These are phyloP conservation scores for Blastocrithidia nonstop DNA, from an alignment of 208 protist species.

Conservation along the genomic window DNA sequence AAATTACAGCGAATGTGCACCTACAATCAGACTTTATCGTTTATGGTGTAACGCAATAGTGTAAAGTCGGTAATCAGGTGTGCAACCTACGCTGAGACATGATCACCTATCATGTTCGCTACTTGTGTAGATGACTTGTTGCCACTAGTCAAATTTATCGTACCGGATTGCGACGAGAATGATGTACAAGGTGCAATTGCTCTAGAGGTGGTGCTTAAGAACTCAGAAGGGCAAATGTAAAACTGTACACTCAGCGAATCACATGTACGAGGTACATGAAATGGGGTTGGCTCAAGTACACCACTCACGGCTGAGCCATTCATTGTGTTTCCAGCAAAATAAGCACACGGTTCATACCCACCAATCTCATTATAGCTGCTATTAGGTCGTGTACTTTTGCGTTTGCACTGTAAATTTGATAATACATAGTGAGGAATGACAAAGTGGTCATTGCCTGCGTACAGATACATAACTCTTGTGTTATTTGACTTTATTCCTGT, in stretches of 20 bases:
- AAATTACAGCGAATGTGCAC: constrained; percentile 26
- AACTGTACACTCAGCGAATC: constrained; percentile 71
- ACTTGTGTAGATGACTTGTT: too few relatives aligned
- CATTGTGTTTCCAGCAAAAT: too few relatives aligned
- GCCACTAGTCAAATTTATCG: too few relatives aligned
- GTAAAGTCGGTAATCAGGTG: too few relatives aligned
- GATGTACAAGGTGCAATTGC: too few relatives aligned
- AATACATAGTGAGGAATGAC: constrained; percentile 29
- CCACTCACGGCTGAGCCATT: constrained; percentile 9
- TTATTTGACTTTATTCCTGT: constrained; percentile 9
- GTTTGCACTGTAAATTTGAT: constrained; percentile 6
- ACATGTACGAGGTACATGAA: constrained; percentile 31
- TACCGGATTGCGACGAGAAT: too few relatives aligned
- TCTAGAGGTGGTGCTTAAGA: too few relatives aligned
- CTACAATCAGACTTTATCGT: constrained; percentile 35
- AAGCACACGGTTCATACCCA: too few relatives aligned
- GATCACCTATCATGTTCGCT: too few relatives aligned
- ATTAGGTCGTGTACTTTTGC: not conserved
- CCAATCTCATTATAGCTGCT: not conserved
- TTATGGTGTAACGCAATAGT: constrained; percentile 20
- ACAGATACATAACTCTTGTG: constrained; percentile 20
- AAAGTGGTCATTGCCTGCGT: constrained; percentile 31
- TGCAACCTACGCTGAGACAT: too few relatives aligned
- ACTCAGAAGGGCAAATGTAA: too few relatives aligned
- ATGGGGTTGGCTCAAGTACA: constrained; percentile 11